phyloP scores from a whole-genome alignment of 2,329 filamentous ascomycete species.

The Trichophyton verrucosum region DNA sequence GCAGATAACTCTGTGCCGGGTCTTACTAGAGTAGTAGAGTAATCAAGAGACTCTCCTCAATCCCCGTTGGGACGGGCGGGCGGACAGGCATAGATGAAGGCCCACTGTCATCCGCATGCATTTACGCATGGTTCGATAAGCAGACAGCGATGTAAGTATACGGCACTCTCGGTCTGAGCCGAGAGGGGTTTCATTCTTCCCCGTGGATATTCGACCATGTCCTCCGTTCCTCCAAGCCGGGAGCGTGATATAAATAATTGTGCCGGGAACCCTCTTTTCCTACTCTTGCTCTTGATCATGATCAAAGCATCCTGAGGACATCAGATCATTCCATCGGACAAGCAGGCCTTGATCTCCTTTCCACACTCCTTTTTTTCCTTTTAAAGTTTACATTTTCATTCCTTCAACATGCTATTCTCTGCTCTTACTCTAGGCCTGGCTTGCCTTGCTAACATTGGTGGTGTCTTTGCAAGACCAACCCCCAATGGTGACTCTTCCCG shows the following conservation, averaged over 20 bases:
- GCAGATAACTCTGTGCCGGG: neutral
- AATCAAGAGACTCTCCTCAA: neutral
- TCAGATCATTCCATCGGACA: neutral
- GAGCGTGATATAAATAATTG: neutral
- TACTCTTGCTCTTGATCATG: neutral
- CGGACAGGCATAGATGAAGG: neutral
- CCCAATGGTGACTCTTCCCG: neutral
- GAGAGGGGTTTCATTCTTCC: neutral
- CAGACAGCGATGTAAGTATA: neutral
- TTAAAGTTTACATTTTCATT: neutral
- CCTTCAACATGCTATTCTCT: constrained; percentile 4
- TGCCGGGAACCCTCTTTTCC: neutral
- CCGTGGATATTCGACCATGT: neutral
- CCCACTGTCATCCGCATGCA: constrained; percentile 1
- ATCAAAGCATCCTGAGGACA: neutral
- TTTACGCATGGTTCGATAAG: constrained; percentile 1
- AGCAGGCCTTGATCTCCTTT: constrained; percentile 1
- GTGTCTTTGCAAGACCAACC: neutral
- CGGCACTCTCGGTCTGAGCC: neutral
- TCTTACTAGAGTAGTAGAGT: neutral
- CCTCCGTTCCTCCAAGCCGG: neutral
- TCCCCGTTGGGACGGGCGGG: neutral
- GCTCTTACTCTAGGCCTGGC: constrained; percentile 4
- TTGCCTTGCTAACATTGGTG: constrained; percentile 2
- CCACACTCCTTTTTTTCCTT: neutral